phyloP scores from a whole-genome alignment of 139 green algal genomes.

The Dunaliella primolecta region DNA sequence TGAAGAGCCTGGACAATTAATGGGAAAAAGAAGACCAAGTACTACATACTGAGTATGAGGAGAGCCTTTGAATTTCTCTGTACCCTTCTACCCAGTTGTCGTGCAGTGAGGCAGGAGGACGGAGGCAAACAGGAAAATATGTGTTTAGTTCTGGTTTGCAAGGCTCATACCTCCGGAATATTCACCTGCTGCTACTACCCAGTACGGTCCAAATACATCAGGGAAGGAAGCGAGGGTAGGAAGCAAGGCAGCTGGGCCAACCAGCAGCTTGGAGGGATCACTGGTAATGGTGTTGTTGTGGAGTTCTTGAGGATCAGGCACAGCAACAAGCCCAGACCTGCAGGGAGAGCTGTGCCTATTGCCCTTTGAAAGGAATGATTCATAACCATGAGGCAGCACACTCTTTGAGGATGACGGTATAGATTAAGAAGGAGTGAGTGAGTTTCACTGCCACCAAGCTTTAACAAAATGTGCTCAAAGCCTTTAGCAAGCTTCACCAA shows the following conservation, averaged over 20 bases:
- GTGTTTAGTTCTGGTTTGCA: too few species aligned
- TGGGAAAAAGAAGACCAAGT: too few species aligned
- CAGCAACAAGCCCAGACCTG: background rate
- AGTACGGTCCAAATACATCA: background rate
- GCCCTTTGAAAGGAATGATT: background rate
- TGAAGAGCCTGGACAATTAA: too few species aligned
- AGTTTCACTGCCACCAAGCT: too few species aligned
- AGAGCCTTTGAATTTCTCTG: too few species aligned
- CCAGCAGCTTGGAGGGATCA: background rate
- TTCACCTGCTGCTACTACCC: background rate
- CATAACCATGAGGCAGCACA: background rate
- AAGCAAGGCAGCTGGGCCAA: background rate
- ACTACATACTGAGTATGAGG: too few species aligned
- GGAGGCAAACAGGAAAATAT: too few species aligned
- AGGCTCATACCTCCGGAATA: background rate
- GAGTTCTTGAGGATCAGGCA: background rate
- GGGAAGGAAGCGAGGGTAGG: background rate
- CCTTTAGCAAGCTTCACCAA: background rate
- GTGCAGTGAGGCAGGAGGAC: too few species aligned
- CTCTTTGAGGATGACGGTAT: background rate
- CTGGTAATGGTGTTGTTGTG: background rate
- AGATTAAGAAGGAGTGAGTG: background rate
- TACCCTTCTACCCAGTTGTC: too few species aligned
- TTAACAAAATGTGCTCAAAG: background rate
- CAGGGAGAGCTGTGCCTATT: too few species aligned